phyloP scores from a whole-genome alignment of 1,284 basidiomycete species.

The Serendipita sp. region DNA sequence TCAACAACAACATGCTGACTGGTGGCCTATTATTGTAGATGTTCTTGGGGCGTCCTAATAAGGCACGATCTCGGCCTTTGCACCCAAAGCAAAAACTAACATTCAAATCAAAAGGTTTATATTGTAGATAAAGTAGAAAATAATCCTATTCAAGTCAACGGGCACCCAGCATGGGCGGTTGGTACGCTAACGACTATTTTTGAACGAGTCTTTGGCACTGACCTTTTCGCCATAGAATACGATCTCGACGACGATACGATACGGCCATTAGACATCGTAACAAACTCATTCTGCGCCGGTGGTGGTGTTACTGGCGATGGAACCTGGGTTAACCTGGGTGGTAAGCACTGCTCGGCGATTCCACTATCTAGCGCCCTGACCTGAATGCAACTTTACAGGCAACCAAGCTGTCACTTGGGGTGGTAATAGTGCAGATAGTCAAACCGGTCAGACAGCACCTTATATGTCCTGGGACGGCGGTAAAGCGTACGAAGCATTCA shows the following conservation, averaged over 20 bases:
- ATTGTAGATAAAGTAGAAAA: slow-evolving; percentile 27
- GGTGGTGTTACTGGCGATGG: slow-evolving; percentile 38
- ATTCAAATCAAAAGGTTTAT: not conserved
- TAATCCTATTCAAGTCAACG: slow-evolving; percentile 29
- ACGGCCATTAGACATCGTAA: slow-evolving; percentile 50
- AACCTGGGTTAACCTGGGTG: slow-evolving; percentile 31
- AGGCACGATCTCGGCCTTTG: not conserved
- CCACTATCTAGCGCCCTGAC: slow-evolving; percentile 11
- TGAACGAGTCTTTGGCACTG: slow-evolving; percentile 16
- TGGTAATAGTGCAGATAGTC: slow-evolving; percentile 30
- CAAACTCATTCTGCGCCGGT: slow-evolving; percentile 74
- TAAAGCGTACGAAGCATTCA: slow-evolving; percentile 2
- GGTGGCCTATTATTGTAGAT: not conserved
- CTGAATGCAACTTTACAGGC: slow-evolving; percentile 39
- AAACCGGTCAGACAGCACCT: slow-evolving; percentile 5
- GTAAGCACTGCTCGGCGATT: slow-evolving; percentile 10
- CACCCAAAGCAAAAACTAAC: not conserved
- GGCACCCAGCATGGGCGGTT: slow-evolving; percentile 27
- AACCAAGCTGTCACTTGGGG: slow-evolving; percentile 69
- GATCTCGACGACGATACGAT: slow-evolving; percentile 26
- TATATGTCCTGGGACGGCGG: slow-evolving; percentile 8
- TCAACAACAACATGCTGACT: not conserved
- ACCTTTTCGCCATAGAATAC: slow-evolving; percentile 29
- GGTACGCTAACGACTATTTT: slow-evolving; percentile 16
- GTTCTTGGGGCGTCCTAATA: not conserved